Percentiles rank a stretch among this genome's conserved stretches.
These are phyloP conservation scores for Rhododendron simsii DNA, from an alignment of 148 eudicot species.

Conservation along the genomic window DNA sequence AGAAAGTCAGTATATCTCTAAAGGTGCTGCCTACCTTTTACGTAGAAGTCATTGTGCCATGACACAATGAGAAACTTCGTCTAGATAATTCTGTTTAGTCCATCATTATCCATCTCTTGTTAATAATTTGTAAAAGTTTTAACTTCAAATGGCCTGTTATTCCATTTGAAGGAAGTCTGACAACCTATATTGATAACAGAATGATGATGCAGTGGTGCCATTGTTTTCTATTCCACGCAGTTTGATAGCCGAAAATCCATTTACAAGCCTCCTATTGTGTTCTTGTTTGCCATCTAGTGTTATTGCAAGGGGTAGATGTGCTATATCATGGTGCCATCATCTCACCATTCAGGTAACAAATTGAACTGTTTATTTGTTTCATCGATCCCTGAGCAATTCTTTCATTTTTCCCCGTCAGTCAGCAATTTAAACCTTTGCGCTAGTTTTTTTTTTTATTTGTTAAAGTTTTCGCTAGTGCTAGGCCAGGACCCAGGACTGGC, in stretches of 20 bases:
- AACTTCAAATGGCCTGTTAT: not conserved
- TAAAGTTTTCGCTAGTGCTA: not conserved
- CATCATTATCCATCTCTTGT: not conserved
- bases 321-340: slow-evolving; percentile 67
- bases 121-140: not conserved
- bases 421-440: not conserved
- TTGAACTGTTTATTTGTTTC: not conserved
- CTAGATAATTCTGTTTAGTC: not conserved
- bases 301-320: slow-evolving; percentile 22
- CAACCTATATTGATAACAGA: slow-evolving; percentile 32
- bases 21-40: not conserved
- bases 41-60: not conserved
- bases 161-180: slow-evolving; percentile 18
- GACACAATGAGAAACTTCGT: not conserved
- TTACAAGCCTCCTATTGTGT: slow-evolving; percentile 75
- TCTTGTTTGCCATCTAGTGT: slow-evolving; percentile 46
- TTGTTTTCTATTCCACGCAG: slow-evolving; percentile 80
- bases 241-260: slow-evolving; percentile 77
- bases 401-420: not conserved
- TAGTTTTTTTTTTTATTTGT: not conserved
- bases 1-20: not conserved
- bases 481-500: not conserved
- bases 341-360: slow-evolving; percentile 75
- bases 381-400: not conserved
- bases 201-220: slow-evolving; percentile 62